Conservation (phyloP, 495 filamentous ascomycete species). For the Lentithecium fluviatile region DNA sequence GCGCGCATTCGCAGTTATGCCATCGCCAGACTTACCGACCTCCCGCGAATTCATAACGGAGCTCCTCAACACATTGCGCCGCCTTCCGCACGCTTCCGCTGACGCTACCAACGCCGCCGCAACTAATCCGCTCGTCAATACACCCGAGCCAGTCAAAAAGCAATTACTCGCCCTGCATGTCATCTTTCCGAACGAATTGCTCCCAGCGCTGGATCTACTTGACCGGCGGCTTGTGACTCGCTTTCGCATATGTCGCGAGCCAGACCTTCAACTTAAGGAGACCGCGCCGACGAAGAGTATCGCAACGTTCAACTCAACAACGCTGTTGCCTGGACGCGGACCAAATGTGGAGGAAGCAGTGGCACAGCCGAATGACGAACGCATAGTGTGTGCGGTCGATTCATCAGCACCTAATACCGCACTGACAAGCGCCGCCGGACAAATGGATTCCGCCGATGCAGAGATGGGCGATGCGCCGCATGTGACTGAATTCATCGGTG, state of each 20-base stretch:
- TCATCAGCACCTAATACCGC: background rate
- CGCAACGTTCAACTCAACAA: background rate
- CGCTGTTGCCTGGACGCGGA: slow-evolving; percentile 1
- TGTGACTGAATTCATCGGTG: background rate
- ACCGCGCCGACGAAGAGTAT: background rate
- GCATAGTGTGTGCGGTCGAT: background rate
- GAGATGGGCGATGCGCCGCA: slow-evolving; percentile 1
- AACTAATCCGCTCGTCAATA: slow-evolving; percentile 23
- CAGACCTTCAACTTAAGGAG: background rate
- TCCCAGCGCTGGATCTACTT: slow-evolving; percentile 79
- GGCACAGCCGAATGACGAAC: background rate
- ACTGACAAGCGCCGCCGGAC: background rate
- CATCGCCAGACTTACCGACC: slow-evolving; percentile 20
- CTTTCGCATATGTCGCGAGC: slow-evolving; percentile 29
- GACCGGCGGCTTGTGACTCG: slow-evolving; percentile 67
- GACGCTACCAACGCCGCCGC: slow-evolving; percentile 1
- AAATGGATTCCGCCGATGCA: background rate
- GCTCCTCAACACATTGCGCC: slow-evolving; percentile 23
- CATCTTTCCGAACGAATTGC: slow-evolving; percentile 59
- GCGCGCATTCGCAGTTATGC: slow-evolving; percentile 18
- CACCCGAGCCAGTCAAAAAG: slow-evolving; percentile 21
- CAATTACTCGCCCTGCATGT: slow-evolving; percentile 62
- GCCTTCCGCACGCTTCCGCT: background rate
- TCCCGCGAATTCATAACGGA: slow-evolving; percentile 32
- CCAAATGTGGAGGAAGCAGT: background rate